A percentile compares a stretch with the other conserved stretches of the same genome.
Evolutionary conservation across 495 filamentous ascomycete species (phyloP).

Genomic region (Aspergillus sclerotioniger): DNA sequence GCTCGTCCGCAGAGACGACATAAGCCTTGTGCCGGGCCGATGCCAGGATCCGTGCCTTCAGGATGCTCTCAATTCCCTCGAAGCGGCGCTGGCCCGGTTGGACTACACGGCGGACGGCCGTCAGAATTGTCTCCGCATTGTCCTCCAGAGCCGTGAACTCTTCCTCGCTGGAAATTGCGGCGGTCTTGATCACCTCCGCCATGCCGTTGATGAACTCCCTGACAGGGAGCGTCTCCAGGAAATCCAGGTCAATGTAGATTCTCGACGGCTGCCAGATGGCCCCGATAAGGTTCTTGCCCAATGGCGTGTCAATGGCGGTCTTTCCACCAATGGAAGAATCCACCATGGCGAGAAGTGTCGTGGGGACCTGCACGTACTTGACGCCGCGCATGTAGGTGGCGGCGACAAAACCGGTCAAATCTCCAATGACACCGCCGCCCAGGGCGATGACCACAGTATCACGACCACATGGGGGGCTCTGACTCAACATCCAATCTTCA

Average conservation of each 20-base stretch:
- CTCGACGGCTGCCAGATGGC: conserved; percentile 94
- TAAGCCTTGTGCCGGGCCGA: conserved; percentile 88
- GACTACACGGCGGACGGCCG: conserved; percentile 60
- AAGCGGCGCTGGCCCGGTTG: conserved; percentile 57
- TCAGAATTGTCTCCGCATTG: conserved; percentile 71
- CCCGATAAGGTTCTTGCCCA: conserved; percentile 94
- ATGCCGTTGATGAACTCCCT: conserved; percentile 98
- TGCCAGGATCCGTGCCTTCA: conserved; percentile 85
- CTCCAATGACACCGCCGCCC: conserved; percentile 96
- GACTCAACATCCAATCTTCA: conserved; percentile 94
- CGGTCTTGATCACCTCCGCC: conserved; percentile 98
- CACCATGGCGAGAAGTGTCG: conserved; percentile 93
- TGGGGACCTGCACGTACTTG: conserved; percentile 93
- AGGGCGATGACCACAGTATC: conserved; percentile 94
- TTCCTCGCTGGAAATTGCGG: conserved; percentile 87
- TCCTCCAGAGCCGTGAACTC: conserved; percentile 86
- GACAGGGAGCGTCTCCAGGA: conserved; percentile 86
- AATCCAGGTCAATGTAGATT: conserved; percentile 91
- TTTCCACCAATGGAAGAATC: conserved; percentile 98
- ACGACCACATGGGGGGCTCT: conserved; percentile 73
- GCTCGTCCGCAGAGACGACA: conserved; percentile 90
- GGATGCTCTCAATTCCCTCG: conserved; percentile 64
- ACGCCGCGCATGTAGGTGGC: conserved; percentile 98
- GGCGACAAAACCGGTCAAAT: conserved; percentile 95
- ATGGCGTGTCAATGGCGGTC: conserved; percentile 95